Evolutionary conservation across 495 filamentous ascomycete species (phyloP), one percentile per base, ranked within the genome.

Genomic region (Hypoxylon fuscum): DNA sequence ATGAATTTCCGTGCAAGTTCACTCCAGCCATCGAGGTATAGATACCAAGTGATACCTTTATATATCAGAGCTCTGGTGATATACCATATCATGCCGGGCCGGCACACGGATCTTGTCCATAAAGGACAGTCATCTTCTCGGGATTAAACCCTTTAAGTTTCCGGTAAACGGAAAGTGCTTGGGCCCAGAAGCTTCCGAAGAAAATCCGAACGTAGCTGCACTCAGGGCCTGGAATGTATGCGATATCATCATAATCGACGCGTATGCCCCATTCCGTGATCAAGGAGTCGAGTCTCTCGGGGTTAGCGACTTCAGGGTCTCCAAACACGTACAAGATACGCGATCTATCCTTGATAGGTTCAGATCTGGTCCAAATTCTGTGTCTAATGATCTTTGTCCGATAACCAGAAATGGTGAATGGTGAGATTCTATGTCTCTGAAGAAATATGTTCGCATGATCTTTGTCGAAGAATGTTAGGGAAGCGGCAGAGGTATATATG

Each of bases 381-480:
- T 65, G 61, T 1, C 61, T 40, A 12, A 9, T 31, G 0, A 65
- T 21, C 1, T 1, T 54, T 0, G 61, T 59, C 3, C 15, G 7
- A 29, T 49, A 55, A 0, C 42, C 49, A 1, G 10, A 14, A 14
- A 68, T 43, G 0, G 14, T 47, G 23, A 68, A 62, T 2, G 51
- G 61, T 1, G 40, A 0, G 2, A n/a, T 1, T 3, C 9, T 7
- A 32, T 50, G 25, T n/a, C n/a, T 5, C 5, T 49, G 15, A 7
- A 69, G 42, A 23, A 68, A 69, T 9, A 14, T 8, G 17, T 68
- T 58, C 0, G 76, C 72, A 0, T 66, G 68, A 0, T 32, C 27
- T 8, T 49, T 35, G 4, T 70, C 64, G 14, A 79, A 78, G 44
- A 79, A 77, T 1, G 65, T 67, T 2, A 79, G 17, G 15, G 74